Conservation (phyloP, 1,284 basidiomycete species). For the Ustilago hordei region DNA sequence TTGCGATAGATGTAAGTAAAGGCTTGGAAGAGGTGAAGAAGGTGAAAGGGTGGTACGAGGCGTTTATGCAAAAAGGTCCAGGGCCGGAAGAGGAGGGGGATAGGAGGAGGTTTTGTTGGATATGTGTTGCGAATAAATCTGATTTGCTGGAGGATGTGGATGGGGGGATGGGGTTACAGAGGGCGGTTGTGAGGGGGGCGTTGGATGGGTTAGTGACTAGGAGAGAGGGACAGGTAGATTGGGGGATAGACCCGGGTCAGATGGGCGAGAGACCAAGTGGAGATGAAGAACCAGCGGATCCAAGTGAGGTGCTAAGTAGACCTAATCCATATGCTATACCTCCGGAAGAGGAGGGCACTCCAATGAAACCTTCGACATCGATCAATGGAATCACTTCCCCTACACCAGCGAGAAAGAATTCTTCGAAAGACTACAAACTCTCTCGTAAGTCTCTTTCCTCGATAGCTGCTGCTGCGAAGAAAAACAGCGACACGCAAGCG, state of each 20-base stretch:
- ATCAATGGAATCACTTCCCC: constrained; percentile 9
- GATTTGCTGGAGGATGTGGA: constrained; percentile 30
- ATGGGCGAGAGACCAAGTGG: constrained; percentile 15
- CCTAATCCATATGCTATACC: constrained; percentile 31
- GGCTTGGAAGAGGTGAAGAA: constrained; percentile 19
- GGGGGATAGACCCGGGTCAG: constrained; percentile 21
- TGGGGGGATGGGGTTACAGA: background rate
- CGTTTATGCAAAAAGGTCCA: constrained; percentile 54
- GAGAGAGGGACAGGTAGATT: constrained; percentile 27
- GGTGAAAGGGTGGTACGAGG: constrained; percentile 48
- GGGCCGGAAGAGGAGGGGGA: constrained; percentile 39
- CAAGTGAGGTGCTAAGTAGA: constrained; percentile 33
- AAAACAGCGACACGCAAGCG: constrained; percentile 10
- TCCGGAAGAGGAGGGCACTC: constrained; percentile 2
- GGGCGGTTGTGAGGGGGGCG: constrained; percentile 18
- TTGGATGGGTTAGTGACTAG: constrained; percentile 30
- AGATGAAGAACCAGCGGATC: constrained; percentile 32
- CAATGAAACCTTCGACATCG: background rate
- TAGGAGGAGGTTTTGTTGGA: constrained; percentile 57
- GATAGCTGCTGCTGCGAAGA: constrained; percentile 18
- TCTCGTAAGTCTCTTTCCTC: constrained; percentile 30
- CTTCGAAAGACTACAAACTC: constrained; percentile 15
- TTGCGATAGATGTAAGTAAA: constrained; percentile 50
- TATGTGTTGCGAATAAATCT: constrained; percentile 58
- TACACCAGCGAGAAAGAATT: background rate